Base-by-base conservation (phyloP, 108 stramenopile genomes). In the Fragilaria radians region DNA sequence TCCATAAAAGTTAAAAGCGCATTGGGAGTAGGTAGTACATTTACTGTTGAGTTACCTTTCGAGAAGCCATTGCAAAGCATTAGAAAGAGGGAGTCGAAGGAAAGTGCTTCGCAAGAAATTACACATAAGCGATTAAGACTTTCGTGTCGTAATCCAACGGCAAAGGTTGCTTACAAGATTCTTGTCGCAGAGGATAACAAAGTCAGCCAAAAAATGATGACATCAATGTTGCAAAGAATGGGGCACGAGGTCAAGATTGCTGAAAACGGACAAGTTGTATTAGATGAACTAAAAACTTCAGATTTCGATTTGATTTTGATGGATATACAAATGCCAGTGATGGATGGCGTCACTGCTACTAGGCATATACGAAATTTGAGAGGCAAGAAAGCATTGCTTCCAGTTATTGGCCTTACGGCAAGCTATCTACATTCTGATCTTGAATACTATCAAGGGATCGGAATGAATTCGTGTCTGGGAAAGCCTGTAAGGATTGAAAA, bases 311-410 rank as follows among this genome's bases (percentile, higher is more conserved):
- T 80, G n/a, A 72, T 86, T 1, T 59, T 83, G 34, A 82, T 86
- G 85, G 85, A 86, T 52, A 54, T 74, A 21, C 78, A 82, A 33
- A 86, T 86, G 85, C 85, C 85, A 18, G 66, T 74, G 0, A 75
- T 86, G 79, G 78, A 82, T 49, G 85, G 85, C 11, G 28, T 75
- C 57, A 78, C 79, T 52, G 85, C 82, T n/a, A 78, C 82, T 7
- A 57, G 54, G 25, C 52, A 46, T 36, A 48, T 83, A 18, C 62
- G 82, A 33, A 55, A 47, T 26, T 60, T 72, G 60, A 71, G 76
- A 14, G 60, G 48, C 46, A 46, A 61, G 3, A 33, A 68, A 14
- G 61, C 59, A 24, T 30, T 3, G 34, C 51, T 79, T 47, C 76
- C 71, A 5, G 76, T 81, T 36, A 22, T 77, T 33, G 80, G 74